These are phyloP conservation scores for Penicillium sp. DNA, from an alignment of 2,329 filamentous ascomycete genomes.

Conservation along the genomic window DNA sequence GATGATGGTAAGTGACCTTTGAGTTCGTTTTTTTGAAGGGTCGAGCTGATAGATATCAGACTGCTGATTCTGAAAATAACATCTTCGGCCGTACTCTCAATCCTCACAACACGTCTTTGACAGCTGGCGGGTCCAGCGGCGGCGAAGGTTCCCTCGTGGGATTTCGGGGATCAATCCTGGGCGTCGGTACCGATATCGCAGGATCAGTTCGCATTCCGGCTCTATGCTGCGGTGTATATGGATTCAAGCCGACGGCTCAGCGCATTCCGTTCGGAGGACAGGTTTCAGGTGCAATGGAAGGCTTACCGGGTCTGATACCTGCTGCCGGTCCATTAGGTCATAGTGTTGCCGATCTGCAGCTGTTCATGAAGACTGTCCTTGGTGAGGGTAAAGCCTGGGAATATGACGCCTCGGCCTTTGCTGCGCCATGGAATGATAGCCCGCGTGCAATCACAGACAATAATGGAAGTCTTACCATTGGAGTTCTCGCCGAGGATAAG, in stretches of 20 bases:
- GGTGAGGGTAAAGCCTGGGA: slow-evolving; percentile 43
- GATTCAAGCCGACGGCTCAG: slow-evolving; percentile 35
- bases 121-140: slow-evolving; percentile 31
- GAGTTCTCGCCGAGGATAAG: slow-evolving; percentile 50
- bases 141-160: slow-evolving; percentile 39
- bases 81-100: slow-evolving; percentile 31
- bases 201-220: slow-evolving; percentile 41
- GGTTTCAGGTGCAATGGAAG: slow-evolving; percentile 15
- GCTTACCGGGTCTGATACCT: slow-evolving; percentile 19
- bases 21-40: not conserved
- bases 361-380: slow-evolving; percentile 43
- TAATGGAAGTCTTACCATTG: slow-evolving; percentile 44
- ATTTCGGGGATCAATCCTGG: slow-evolving; percentile 38
- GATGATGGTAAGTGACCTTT: slow-evolving; percentile 26
- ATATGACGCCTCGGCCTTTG: slow-evolving; percentile 45
- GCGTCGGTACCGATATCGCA: slow-evolving; percentile 39
- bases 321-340: slow-evolving; percentile 24
- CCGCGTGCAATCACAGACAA: not conserved
- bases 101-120: slow-evolving; percentile 28
- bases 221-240: slow-evolving; percentile 36
- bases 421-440: slow-evolving; percentile 49
- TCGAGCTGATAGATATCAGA: slow-evolving; percentile 13
- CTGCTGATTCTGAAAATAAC: slow-evolving; percentile 31
- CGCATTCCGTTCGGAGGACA: slow-evolving; percentile 35
- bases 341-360: slow-evolving; percentile 19